A percentile compares a stretch with the other conserved stretches of the same genome.
phyloP scores from a whole-genome alignment of 495 filamentous ascomycete genomes.

The Neurospora sp. region DNA sequence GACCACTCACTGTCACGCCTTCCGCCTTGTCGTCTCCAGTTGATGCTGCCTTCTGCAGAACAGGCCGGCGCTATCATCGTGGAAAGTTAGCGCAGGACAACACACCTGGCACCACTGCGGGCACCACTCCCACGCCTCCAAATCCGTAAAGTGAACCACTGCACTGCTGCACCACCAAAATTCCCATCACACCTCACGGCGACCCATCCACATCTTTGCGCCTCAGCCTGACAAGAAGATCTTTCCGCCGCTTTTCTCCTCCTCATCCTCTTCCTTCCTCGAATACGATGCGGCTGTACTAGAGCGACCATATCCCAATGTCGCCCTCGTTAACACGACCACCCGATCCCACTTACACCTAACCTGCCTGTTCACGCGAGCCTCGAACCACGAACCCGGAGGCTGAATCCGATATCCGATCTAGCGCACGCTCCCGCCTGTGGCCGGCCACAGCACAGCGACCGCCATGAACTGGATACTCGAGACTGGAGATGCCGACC shows the following conservation, averaged over 20 bases:
- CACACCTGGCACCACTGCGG: not conserved
- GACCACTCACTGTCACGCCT: not conserved
- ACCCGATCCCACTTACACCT: not conserved
- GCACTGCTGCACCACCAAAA: not conserved
- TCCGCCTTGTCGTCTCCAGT: not conserved
- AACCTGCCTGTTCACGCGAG: not conserved
- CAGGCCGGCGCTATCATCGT: not conserved
- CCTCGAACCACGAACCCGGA: not conserved
- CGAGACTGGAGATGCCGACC: conserved; percentile 4
- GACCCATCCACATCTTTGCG: not conserved
- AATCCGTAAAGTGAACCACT: not conserved
- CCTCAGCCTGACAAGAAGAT: not conserved
- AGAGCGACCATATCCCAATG: not conserved
- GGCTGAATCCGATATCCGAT: not conserved
- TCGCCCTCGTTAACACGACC: not conserved
- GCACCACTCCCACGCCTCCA: not conserved
- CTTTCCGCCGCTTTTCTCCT: not conserved
- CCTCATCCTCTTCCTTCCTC: not conserved
- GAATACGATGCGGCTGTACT: not conserved
- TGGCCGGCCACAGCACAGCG: not conserved
- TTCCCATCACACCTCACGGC: not conserved
- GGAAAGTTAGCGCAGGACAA: not conserved
- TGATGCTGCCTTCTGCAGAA: not conserved
- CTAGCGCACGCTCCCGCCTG: not conserved
- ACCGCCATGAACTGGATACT: conserved; percentile 13